phyloP scores from a whole-genome alignment of 148 eudicot genomes.

The Bassia scoparia region DNA sequence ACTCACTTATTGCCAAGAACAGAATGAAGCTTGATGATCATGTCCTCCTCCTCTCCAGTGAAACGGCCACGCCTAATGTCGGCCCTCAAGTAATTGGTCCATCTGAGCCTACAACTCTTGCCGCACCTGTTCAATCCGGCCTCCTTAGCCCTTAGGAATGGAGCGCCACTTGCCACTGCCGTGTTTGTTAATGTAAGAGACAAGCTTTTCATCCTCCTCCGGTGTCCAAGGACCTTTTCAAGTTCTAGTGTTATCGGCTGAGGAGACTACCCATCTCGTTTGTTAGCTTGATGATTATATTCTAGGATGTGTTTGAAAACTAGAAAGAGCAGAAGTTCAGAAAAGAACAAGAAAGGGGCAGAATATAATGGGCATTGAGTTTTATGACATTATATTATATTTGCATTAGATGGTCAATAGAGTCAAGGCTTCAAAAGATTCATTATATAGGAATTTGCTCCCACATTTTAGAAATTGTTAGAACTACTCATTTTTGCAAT shows the following conservation, averaged over 20 bases:
- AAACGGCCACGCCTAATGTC: constrained; percentile 61
- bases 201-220: constrained; percentile 54
- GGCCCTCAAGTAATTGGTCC: constrained; percentile 60
- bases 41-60: constrained; percentile 46
- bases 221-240: constrained; percentile 72
- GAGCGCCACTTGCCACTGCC: constrained; percentile 64
- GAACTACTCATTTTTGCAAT: too few species aligned
- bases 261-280: constrained; percentile 49
- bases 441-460: too few species aligned
- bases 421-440: too few species aligned
- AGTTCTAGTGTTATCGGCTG: constrained; percentile 33
- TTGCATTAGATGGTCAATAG: too few species aligned
- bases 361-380: too few species aligned
- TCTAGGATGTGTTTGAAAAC: neutral
- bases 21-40: constrained; percentile 61
- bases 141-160: constrained; percentile 47
- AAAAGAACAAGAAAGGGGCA: constrained; percentile 12
- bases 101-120: constrained; percentile 64
- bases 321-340: neutral
- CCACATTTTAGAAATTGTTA: too few species aligned
- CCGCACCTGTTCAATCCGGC: constrained; percentile 64
- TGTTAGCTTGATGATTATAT: neutral
- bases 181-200: constrained; percentile 41
- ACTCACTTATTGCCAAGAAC: constrained; percentile 60
- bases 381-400: too few species aligned